These are phyloP conservation scores for Aureobasidium subglaciale DNA, from an alignment of 2,329 filamentous ascomycete species.

Conservation along the genomic window DNA sequence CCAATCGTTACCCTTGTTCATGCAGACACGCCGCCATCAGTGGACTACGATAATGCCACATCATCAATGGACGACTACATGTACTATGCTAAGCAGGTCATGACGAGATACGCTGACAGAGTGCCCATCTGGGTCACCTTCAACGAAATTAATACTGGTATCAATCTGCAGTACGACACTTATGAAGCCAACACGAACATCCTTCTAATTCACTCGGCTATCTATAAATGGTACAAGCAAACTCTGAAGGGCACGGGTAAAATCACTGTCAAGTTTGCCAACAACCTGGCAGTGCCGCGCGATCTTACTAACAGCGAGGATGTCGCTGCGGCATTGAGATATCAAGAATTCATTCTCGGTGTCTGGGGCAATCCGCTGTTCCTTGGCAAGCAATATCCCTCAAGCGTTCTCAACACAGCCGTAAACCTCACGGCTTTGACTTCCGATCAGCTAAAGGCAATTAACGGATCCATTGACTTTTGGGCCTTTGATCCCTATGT, in stretches of 20 bases:
- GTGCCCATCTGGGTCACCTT: conserved; percentile 34
- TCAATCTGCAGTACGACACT: conserved; percentile 16
- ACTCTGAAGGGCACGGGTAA: conserved; percentile 45
- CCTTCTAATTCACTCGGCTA: conserved; percentile 20
- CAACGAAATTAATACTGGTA: conserved; percentile 30
- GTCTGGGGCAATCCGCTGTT: conserved; percentile 49
- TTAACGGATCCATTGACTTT: conserved; percentile 24
- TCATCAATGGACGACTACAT: conserved; percentile 29
- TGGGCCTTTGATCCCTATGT: conserved; percentile 29
- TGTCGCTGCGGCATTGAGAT: conserved; percentile 40
- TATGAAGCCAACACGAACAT: conserved; percentile 12
- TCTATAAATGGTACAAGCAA: conserved; percentile 45
- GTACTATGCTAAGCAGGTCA: conserved; percentile 31
- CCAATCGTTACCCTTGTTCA: conserved; percentile 42
- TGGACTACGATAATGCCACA: conserved; percentile 25
- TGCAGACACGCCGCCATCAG: conserved; percentile 29
- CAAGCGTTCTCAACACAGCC: conserved; percentile 39
- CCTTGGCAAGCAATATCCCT: conserved; percentile 46
- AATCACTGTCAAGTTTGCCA: conserved; percentile 44
- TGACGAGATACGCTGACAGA: conserved; percentile 29
- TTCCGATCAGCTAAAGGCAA: conserved; percentile 36
- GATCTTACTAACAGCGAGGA: conserved; percentile 35
- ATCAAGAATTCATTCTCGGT: conserved; percentile 38
- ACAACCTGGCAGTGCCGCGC: conserved; percentile 32
- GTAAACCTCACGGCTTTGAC: conserved; percentile 43